Percentiles rank a stretch among this genome's conserved stretches.
Conservation (phyloP, 768 basidiomycete genomes). For the Trametes coccinea region DNA sequence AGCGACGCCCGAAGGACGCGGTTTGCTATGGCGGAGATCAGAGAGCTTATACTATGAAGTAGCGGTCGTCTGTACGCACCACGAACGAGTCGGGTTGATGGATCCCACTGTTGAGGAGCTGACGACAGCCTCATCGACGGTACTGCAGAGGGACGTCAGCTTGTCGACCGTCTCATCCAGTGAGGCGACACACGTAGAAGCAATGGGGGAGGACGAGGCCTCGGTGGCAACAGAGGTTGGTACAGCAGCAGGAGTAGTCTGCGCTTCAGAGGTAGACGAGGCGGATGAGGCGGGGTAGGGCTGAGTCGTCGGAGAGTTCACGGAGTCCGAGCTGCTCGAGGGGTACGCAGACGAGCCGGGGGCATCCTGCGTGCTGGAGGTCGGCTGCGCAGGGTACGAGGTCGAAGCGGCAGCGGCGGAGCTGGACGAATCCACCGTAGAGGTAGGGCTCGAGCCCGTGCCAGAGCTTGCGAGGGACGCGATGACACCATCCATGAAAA, state of each 20-base stretch:
- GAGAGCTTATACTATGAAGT: too few relatives aligned
- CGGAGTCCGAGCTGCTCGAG: not conserved
- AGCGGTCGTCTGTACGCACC: not conserved
- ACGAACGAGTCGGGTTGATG: not conserved
- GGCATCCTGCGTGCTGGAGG: not conserved
- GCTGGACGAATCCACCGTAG: constrained; percentile 1
- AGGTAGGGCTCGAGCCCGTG: not conserved
- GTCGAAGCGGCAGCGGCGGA: not conserved
- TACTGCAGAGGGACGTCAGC: not conserved
- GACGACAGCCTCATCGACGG: not conserved
- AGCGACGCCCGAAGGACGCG: not conserved
- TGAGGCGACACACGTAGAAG: not conserved
- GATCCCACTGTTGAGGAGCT: too few relatives aligned
- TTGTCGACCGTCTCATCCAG: not conserved
- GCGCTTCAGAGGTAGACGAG: not conserved
- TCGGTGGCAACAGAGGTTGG: not conserved
- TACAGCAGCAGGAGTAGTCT: not conserved
- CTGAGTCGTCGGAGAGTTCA: not conserved
- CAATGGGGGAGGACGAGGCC: not conserved
- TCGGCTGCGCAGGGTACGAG: not conserved
- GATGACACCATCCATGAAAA: constrained; percentile 34
- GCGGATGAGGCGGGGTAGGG: not conserved
- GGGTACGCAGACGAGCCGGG: not conserved
- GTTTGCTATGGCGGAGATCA: not conserved
- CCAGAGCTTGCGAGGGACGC: constrained; percentile 14